Evolutionary conservation across 73 alveolate genomes (phyloP).

Genomic region (Tetrahymena borealis): DNA sequence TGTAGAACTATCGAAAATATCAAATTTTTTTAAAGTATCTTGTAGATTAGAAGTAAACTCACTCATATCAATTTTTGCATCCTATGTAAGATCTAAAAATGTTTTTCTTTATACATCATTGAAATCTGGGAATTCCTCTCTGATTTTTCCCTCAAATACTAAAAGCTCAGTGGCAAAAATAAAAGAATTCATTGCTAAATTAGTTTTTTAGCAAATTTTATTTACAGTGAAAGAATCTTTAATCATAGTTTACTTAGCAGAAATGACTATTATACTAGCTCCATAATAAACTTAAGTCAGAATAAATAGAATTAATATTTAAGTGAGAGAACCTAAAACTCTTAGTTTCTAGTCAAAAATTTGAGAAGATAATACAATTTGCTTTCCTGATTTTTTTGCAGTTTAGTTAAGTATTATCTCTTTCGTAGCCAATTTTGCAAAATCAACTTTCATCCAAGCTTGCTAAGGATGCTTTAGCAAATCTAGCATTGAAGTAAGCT

Average conservation of each 20-base stretch:
- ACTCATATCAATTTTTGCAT: not conserved
- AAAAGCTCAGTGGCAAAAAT: not conserved
- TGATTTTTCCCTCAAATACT: not conserved
- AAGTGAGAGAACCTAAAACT: not conserved
- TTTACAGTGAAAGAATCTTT: not conserved
- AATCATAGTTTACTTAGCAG: not conserved
- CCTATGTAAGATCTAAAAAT: not conserved
- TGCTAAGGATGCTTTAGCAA: not conserved
- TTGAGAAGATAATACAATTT: not conserved
- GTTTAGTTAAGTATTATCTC: not conserved
- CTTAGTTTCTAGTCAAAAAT: not conserved
- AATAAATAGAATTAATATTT: not conserved
- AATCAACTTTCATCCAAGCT: not conserved
- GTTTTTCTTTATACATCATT: not conserved
- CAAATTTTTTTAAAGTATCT: not conserved
- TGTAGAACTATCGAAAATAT: not conserved
- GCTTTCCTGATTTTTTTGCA: not conserved
- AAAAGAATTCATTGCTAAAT: not conserved
- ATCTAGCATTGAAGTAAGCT: not conserved
- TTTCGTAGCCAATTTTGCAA: not conserved
- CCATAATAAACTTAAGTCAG: not conserved
- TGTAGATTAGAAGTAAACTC: not conserved
- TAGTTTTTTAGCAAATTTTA: not conserved
- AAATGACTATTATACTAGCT: not conserved
- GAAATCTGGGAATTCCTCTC: not conserved